Evolutionary conservation across 2,329 filamentous ascomycete species (phyloP), one percentile per base, ranked within the genome.

Genomic region (Dryadomyces quercivorus): DNA sequence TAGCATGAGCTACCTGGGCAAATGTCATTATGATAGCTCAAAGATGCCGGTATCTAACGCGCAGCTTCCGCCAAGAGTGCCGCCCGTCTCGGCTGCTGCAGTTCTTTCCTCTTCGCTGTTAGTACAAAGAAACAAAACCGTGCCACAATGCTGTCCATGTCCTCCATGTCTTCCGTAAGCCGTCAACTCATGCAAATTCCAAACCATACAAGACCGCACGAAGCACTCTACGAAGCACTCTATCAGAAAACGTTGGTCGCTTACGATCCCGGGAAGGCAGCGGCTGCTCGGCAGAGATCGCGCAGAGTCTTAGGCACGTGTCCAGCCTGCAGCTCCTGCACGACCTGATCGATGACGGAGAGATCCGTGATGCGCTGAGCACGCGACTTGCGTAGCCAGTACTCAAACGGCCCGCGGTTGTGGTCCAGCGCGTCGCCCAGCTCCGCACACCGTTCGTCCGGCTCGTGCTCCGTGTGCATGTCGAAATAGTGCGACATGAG

Each of bases 401-500:
- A 73, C 61, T 72, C 68, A 56, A 75, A 73, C 0, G 72, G 72
- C 0, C 72, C 72, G 6, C 72, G 67, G 57, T 75, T 75, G 38
- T 63, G 61, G 13, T 64, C 63, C 8, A 75, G 65, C 0, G 72
- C 72, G 16, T 64, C 65, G 16, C 72, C 72, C 2, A 75, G 63
- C 63, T 75, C 72, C 12, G 58, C 57, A 55, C 71, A 74, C 10
- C 72, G 65, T 62, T 75, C 72, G 0, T 61, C 56, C 0, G 67
- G 66, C 18, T 65, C 59, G 58, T 75, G 72, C 64, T 75, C 72
- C 2, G 62, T 64, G 59, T 75, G 72, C 66, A 75, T 68, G 51
- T 72, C 70, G 10, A 71, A 69, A 57, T 69, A 74, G 60, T 75
- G 72, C 21, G 71, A 71, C 52, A 75, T 67, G 63, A 75, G 67